These are phyloP conservation scores for Rhododendron ferrugineum DNA, from an alignment of 148 eudicot species.

Conservation along the genomic window DNA sequence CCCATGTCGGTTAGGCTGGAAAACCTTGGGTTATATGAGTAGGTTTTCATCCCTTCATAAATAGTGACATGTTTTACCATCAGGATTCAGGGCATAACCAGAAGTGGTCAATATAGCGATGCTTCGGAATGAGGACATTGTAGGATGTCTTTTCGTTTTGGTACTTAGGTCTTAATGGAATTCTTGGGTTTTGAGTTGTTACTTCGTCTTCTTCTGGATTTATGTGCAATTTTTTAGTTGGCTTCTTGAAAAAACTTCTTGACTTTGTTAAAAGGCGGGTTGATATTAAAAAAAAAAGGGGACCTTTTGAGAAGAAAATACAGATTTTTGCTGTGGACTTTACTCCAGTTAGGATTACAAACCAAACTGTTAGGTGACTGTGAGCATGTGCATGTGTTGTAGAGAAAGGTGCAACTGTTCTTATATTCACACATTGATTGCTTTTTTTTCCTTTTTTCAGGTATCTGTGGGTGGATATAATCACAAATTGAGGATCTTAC, in stretches of 20 bases:
- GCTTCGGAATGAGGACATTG: background rate
- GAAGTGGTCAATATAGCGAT: background rate
- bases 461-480: slow-evolving; percentile 83
- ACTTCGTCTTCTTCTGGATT: background rate
- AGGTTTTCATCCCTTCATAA: background rate
- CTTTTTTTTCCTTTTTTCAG: slow-evolving; percentile 23
- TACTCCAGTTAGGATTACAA: background rate
- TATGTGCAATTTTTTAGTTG: background rate
- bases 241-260: background rate
- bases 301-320: background rate
- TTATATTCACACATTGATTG: background rate
- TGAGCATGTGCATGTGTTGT: background rate
- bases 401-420: background rate
- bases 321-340: background rate
- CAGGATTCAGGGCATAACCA: background rate
- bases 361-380: background rate
- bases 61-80: background rate
- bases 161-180: background rate
- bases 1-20: background rate
- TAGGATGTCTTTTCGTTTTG: background rate
- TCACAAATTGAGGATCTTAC: slow-evolving; percentile 77
- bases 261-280: background rate
- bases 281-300: background rate
- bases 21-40: background rate
- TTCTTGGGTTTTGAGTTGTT: background rate